Conservation (phyloP, 2,329 filamentous ascomycete species). For the Ceratocystis lukuohia region DNA sequence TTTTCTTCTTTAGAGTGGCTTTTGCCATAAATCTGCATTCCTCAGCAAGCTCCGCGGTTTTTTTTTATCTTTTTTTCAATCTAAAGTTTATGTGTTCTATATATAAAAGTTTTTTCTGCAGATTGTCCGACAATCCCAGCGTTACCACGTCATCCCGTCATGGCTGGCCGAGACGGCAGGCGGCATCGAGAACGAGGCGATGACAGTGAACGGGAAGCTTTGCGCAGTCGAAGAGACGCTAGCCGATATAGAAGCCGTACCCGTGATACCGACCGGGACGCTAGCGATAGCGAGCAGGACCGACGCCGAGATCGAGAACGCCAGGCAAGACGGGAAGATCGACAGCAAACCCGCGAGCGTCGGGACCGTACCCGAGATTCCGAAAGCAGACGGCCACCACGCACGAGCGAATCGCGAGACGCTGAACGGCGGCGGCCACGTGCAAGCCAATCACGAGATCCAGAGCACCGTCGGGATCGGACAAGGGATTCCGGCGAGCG, state of each 20-base stretch:
- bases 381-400: neutral
- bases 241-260: conserved; percentile 12
- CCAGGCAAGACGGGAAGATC: conserved; percentile 8
- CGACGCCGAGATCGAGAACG: conserved; percentile 10
- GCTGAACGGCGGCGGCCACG: neutral
- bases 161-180: conserved; percentile 8
- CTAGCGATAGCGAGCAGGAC: conserved; percentile 1
- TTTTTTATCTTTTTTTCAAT: neutral
- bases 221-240: conserved; percentile 6
- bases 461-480: neutral
- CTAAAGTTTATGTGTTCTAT: neutral
- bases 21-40: neutral
- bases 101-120: neutral
- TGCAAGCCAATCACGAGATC: neutral
- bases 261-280: neutral
- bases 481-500: neutral
- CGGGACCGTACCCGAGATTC: neutral
- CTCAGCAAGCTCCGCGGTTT: neutral
- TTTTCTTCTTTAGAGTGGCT: neutral
- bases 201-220: conserved; percentile 16
- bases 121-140: neutral
- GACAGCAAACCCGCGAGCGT: conserved; percentile 1
- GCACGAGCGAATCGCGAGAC: neutral
- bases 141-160: conserved; percentile 10
- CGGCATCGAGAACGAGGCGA: conserved; percentile 18